Evolutionary conservation across 805 yeast genomes (phyloP).

Genomic region (Metschnikowia lunata): DNA sequence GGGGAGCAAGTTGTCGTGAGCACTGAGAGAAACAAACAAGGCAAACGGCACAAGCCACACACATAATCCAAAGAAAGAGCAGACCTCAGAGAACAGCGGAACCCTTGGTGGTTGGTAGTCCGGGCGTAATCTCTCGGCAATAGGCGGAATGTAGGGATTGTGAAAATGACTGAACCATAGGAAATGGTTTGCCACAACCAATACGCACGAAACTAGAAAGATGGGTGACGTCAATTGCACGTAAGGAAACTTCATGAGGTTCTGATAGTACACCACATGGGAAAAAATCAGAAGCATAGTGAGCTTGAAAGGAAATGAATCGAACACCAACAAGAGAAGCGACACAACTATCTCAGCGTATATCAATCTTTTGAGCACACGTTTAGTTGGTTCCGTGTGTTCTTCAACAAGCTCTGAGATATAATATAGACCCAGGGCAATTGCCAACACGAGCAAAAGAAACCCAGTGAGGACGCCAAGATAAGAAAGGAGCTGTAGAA

Average conservation of each 20-base stretch:
- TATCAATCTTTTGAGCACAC: slow-evolving; percentile 61
- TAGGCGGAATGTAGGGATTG: slow-evolving; percentile 66
- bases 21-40: slow-evolving; percentile 84
- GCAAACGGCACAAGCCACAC: slow-evolving; percentile 95
- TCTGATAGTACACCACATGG: slow-evolving; percentile 70
- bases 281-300: slow-evolving; percentile 66
- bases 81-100: slow-evolving; percentile 82
- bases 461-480: slow-evolving; percentile 38
- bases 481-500: slow-evolving; percentile 37
- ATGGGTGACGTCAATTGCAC: slow-evolving; percentile 68
- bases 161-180: slow-evolving; percentile 87
- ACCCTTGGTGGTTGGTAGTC: slow-evolving; percentile 60
- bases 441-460: slow-evolving; percentile 42
- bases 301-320: slow-evolving; percentile 71
- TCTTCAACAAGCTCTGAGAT: slow-evolving; percentile 91
- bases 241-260: slow-evolving; percentile 77
- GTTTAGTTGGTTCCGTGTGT: slow-evolving; percentile 78
- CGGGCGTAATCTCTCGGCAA: slow-evolving; percentile 53
- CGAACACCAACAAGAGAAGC: slow-evolving; percentile 60
- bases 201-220: slow-evolving; percentile 64
- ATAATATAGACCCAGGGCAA: slow-evolving; percentile 89
- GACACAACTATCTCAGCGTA: slow-evolving; percentile 54
- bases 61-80: slow-evolving; percentile 91
- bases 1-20: slow-evolving; percentile 86
- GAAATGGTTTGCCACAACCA: slow-evolving; percentile 78